Conservation (phyloP, 805 yeast genomes). For the Candida mattraensis region DNA sequence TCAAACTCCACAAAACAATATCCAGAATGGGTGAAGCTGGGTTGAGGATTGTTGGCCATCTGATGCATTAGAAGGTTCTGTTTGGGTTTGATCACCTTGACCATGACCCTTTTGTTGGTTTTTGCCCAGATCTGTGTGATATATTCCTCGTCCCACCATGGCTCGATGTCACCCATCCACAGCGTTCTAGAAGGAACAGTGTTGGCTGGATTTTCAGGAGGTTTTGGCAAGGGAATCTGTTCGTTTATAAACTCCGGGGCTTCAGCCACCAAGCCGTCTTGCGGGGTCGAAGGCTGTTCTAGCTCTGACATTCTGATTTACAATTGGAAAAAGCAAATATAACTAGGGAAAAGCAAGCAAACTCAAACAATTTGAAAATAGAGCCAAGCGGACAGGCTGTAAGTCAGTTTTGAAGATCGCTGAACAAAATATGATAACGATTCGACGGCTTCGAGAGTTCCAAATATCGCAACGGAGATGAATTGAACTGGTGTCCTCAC, state of each 20-base stretch:
- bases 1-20: conserved; percentile 80
- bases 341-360: no score
- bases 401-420: no score
- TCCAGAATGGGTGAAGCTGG: conserved; percentile 44
- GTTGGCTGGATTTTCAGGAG: conserved; percentile 52
- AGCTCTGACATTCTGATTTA: conserved; percentile 12
- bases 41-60: conserved; percentile 28
- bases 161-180: conserved; percentile 90
- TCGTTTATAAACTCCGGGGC: conserved; percentile 20
- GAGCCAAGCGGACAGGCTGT: no score
- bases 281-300: conserved; percentile 12
- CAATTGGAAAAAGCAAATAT: no score
- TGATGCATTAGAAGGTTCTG: conserved; percentile 37
- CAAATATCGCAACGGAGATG: no score
- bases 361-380: no score
- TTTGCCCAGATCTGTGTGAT: conserved; percentile 60
- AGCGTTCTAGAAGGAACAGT: conserved; percentile 63
- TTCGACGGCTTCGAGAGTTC: no score
- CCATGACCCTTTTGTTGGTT: conserved; percentile 55
- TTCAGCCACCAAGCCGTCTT: conserved; percentile 8
- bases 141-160: conserved; percentile 70
- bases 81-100: conserved; percentile 59
- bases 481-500: no score
- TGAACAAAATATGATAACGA: no score
- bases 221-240: conserved; percentile 46